These are phyloP conservation scores for Bipolaris cookei DNA, from an alignment of 2,329 filamentous ascomycete genomes.

Conservation along the genomic window DNA sequence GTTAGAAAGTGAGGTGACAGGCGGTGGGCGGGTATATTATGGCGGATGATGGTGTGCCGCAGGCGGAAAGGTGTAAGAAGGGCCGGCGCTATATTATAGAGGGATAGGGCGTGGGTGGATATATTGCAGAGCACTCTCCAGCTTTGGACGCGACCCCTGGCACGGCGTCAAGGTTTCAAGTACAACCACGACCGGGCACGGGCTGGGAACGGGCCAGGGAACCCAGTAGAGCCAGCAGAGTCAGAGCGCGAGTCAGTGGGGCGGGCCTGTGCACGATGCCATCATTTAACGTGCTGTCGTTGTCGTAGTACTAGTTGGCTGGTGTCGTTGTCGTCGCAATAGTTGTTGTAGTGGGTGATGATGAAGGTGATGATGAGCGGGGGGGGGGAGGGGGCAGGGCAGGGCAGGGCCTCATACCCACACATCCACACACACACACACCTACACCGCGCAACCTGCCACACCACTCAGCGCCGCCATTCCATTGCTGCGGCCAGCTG, in stretches of 20 bases:
- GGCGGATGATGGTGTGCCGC: background rate
- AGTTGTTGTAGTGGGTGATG: background rate
- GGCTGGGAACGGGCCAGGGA: constrained; percentile 4
- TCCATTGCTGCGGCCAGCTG: too few relatives aligned
- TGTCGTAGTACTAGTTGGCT: background rate
- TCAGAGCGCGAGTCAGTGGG: constrained; percentile 14
- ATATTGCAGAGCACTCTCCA: constrained; percentile 14
- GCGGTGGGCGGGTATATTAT: constrained; percentile 3
- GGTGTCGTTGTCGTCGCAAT: background rate
- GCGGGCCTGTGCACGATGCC: constrained; percentile 13
- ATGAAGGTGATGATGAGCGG: background rate
- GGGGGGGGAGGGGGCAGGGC: too few relatives aligned
- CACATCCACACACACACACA: too few relatives aligned
- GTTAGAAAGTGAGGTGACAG: background rate
- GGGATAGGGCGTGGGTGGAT: constrained; percentile 11
- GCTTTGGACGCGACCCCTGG: constrained; percentile 5
- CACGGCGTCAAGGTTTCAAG: constrained; percentile 23
- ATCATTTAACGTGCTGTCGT: constrained; percentile 10
- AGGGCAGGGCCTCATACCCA: too few relatives aligned
- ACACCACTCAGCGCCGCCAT: background rate
- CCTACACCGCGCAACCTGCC: background rate
- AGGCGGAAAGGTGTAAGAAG: constrained; percentile 3
- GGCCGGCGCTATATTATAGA: constrained; percentile 10
- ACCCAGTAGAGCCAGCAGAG: background rate
- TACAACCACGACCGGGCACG: constrained; percentile 15